These are phyloP conservation scores for Russula griseocarnosa DNA, from an alignment of 768 basidiomycete genomes.

Conservation along the genomic window DNA sequence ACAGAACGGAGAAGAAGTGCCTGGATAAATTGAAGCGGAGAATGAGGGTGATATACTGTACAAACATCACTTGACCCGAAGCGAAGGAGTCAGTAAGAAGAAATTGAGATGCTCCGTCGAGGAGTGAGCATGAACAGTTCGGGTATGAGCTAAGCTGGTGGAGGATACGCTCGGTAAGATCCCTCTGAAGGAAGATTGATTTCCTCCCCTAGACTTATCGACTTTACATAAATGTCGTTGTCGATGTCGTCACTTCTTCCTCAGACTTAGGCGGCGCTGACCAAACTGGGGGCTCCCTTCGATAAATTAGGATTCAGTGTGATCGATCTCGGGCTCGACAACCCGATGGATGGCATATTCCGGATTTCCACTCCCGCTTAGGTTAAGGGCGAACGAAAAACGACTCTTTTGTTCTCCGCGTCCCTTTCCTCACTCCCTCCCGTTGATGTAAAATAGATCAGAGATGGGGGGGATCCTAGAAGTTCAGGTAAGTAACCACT, in stretches of 20 bases:
- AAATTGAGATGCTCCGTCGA: background rate
- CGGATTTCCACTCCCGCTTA: constrained; percentile 16
- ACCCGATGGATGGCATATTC: constrained; percentile 16
- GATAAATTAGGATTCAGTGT: background rate
- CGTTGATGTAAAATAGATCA: background rate
- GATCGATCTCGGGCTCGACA: constrained; percentile 11
- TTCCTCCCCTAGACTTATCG: background rate
- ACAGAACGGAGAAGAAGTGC: background rate
- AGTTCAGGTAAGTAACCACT: background rate
- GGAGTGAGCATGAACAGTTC: background rate
- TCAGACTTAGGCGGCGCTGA: background rate
- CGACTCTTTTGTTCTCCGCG: background rate
- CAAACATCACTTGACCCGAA: background rate
- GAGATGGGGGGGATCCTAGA: background rate
- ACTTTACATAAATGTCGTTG: constrained; percentile 18
- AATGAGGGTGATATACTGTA: background rate
- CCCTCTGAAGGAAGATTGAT: constrained; percentile 1
- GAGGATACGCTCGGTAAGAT: background rate
- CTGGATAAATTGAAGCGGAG: constrained; percentile 6
- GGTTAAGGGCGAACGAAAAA: constrained; percentile 1
- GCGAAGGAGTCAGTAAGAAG: background rate
- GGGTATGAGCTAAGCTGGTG: background rate
- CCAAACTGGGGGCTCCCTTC: background rate
- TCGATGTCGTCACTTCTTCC: background rate
- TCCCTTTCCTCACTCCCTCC: background rate